These are phyloP conservation scores for Amniculicola lignicola DNA, from an alignment of 495 filamentous ascomycete genomes.

Conservation along the genomic window DNA sequence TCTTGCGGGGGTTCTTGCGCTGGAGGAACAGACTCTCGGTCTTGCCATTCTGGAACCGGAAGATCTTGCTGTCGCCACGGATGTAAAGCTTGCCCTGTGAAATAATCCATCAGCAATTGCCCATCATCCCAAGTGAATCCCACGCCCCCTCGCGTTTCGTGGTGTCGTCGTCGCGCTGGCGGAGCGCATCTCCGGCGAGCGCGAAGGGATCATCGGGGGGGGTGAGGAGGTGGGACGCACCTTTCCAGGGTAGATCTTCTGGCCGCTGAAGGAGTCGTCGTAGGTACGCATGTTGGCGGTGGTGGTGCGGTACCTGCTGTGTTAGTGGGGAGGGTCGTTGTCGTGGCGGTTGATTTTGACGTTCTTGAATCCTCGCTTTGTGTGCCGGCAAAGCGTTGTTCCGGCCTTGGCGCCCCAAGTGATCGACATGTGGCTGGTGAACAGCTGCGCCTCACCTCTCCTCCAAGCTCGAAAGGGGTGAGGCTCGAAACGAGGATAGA, in stretches of 20 bases:
- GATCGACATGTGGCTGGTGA: constrained; percentile 7
- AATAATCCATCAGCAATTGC: constrained; percentile 22
- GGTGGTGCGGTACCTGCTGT: constrained; percentile 34
- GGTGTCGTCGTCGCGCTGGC: background rate
- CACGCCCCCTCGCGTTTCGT: constrained; percentile 7
- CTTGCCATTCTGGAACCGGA: constrained; percentile 99
- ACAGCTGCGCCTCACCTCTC: constrained; percentile 3
- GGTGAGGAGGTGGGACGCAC: constrained; percentile 53
- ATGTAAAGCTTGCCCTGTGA: constrained; percentile 96
- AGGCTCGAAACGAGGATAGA: background rate
- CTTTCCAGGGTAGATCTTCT: constrained; percentile 99
- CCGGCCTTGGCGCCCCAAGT: constrained; percentile 13
- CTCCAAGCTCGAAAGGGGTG: background rate
- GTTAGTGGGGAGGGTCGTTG: constrained; percentile 33
- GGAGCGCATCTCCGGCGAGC: too few species aligned
- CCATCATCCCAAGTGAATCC: constrained; percentile 1
- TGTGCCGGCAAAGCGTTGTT: constrained; percentile 8
- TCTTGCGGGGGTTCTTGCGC: constrained; percentile 99
- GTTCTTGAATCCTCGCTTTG: constrained; percentile 18
- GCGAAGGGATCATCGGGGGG: too few species aligned
- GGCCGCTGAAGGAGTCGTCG: constrained; percentile 96
- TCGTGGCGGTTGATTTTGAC: constrained; percentile 26
- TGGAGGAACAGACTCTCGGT: constrained; percentile 99
- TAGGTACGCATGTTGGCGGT: constrained; percentile 91
- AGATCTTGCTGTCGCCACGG: constrained; percentile 99